A percentile compares a stretch with the other conserved stretches of the same genome.
Evolutionary conservation across 768 basidiomycete genomes (phyloP).

Genomic region (Imleria badia): DNA sequence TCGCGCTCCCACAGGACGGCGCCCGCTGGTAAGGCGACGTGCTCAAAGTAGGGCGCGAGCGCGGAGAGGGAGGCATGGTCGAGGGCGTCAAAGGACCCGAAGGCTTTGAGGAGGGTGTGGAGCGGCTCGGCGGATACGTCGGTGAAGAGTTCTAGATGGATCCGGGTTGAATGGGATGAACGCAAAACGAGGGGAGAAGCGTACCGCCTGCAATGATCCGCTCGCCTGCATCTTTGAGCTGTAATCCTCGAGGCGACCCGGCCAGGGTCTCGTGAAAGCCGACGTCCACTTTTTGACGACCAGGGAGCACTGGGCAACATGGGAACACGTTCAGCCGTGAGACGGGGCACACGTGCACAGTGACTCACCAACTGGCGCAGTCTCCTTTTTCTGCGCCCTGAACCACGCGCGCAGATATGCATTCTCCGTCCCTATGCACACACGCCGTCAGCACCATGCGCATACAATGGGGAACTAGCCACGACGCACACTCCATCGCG

Average conservation of each 20-base stretch:
- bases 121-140: slow-evolving; percentile 57
- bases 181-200: slow-evolving; percentile 3
- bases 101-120: slow-evolving; percentile 74
- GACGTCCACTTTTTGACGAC: slow-evolving; percentile 52
- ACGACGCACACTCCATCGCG: slow-evolving; percentile 82
- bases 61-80: slow-evolving; percentile 58
- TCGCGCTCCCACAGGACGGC: slow-evolving; percentile 72
- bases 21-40: slow-evolving; percentile 54
- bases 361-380: slow-evolving; percentile 42
- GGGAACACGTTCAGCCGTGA: neutral
- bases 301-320: slow-evolving; percentile 48
- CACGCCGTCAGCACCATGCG: slow-evolving; percentile 1
- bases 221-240: slow-evolving; percentile 70
- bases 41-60: slow-evolving; percentile 71
- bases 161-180: neutral
- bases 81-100: slow-evolving; percentile 68
- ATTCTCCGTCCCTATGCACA: slow-evolving; percentile 81
- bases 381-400: slow-evolving; percentile 59
- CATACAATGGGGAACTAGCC: neutral
- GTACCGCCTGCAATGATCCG: slow-evolving; percentile 65
- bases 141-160: slow-evolving; percentile 23
- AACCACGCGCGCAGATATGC: slow-evolving; percentile 85
- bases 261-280: slow-evolving; percentile 41
- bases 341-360: neutral
- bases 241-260: slow-evolving; percentile 65